These are phyloP conservation scores for Cyberlindnera mycetangii DNA, from an alignment of 805 yeast species.

Conservation along the genomic window DNA sequence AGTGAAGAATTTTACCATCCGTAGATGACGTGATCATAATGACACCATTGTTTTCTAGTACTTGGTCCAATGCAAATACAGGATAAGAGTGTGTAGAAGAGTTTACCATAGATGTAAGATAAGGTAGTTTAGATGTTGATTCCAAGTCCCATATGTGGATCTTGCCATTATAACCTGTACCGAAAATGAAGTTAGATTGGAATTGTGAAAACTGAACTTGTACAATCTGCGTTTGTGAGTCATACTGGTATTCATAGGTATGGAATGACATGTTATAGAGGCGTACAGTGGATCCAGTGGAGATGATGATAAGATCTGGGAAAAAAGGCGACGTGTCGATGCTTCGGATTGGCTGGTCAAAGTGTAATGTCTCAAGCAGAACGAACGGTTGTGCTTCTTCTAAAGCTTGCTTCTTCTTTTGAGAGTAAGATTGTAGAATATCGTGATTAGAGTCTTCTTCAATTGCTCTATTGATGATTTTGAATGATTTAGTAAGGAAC, in stretches of 20 bases:
- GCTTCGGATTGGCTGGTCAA: conserved; percentile 16
- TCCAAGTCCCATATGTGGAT: conserved; percentile 47
- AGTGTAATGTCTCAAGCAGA: conserved; percentile 3
- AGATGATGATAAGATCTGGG: conserved; percentile 21
- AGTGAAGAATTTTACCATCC: conserved; percentile 31
- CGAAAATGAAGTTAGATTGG: conserved; percentile 41
- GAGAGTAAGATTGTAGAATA: conserved; percentile 20
- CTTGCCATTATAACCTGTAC: conserved; percentile 49
- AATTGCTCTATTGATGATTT: conserved; percentile 26
- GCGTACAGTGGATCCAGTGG: conserved; percentile 15
- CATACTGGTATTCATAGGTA: conserved; percentile 36
- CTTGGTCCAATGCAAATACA: conserved; percentile 21
- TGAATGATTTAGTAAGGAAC: conserved; percentile 25
- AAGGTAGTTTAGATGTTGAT: conserved; percentile 14
- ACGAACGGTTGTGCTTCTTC: conserved; percentile 13
- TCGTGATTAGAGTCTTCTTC: conserved; percentile 26
- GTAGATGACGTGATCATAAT: conserved; percentile 29
- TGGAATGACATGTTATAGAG: conserved; percentile 25
- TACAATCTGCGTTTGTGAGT: conserved; percentile 39
- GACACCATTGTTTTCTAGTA: conserved; percentile 19
- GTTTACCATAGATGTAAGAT: conserved; percentile 16
- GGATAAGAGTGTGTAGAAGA: conserved; percentile 27
- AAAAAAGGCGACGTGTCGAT: conserved; percentile 20
- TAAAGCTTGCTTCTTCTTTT: conserved; percentile 15
- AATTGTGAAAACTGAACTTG: conserved; percentile 39